These are phyloP conservation scores for Trichoderma gamsii DNA, from an alignment of 495 filamentous ascomycete species.

Conservation along the genomic window DNA sequence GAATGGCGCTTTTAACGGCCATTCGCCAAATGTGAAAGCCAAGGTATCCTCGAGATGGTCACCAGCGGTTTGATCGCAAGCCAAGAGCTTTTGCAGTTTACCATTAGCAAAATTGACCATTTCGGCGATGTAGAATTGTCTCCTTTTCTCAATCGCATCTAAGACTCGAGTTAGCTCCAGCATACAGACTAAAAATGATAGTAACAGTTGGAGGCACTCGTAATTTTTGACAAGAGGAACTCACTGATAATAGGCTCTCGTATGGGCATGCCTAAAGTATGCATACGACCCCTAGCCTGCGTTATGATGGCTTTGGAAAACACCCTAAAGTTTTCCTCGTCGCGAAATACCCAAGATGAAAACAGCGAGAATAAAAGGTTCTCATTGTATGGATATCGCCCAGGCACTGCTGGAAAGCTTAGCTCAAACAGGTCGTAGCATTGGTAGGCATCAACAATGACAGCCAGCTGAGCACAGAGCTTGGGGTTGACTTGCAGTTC, in stretches of 20 bases:
- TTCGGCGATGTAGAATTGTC: no score
- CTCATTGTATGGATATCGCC: constrained; percentile 8
- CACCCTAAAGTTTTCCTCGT: not conserved
- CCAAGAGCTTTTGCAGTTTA: no score
- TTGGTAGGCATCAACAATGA: constrained; percentile 44
- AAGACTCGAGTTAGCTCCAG: no score
- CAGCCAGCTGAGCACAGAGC: constrained; percentile 39
- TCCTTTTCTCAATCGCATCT: no score
- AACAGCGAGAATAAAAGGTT: constrained; percentile 26
- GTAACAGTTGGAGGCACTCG: no score
- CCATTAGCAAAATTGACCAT: no score
- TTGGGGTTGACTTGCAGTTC: constrained; percentile 28
- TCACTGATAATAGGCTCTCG: constrained; percentile 16
- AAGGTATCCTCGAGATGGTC: no score
- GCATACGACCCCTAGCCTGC: constrained; percentile 16
- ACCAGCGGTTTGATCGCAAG: no score
- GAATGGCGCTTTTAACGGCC: no score
- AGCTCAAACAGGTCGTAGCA: constrained; percentile 33
- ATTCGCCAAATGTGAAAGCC: no score
- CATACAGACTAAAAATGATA: no score
- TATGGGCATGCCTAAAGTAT: constrained; percentile 18
- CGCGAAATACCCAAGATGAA: constrained; percentile 17
- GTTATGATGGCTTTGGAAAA: constrained; percentile 14
- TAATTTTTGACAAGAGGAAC: not conserved
- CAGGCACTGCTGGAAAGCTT: no score